Evolutionary conservation across 1,139 yeast genomes (phyloP), one percentile per base, ranked within the genome.

Genomic region (Hansenula lynferdii): DNA sequence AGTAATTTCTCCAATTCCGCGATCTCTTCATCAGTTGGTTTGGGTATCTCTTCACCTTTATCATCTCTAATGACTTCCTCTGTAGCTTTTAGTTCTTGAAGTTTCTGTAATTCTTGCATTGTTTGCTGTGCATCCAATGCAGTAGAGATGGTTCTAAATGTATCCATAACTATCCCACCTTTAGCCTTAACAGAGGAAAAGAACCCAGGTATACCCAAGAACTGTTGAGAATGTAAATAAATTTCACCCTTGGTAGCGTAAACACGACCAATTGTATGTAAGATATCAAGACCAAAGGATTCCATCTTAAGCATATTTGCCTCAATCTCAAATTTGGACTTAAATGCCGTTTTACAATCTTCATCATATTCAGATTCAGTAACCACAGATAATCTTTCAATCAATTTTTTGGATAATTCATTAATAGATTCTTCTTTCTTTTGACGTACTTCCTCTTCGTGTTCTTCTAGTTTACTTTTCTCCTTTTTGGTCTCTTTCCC

Each of bases 91-190:
- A 76, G 55, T 66, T 77, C 84, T 57, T 80, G 85, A 69, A 81
- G 68, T 54, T 75, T 77, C 41, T 86, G 74, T 60, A 83, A 71
- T 50, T 90, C 95, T 58, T 85, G 85, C 80, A 89, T 78, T 6
- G 96, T 85, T 50, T 73, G 72, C 61, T 89, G 96, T 0, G 96
- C 97, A 60, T 92, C 97, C 36, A 86, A 62, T 0, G 97, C 97
- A 16, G 85, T 70, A 2, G 92, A 76, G 9, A 92, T 79, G 17
- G 96, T 85, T 53, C 80, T 80, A 69, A 87, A 80, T 5, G 96
- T 85, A 50, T 89, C 96, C 67, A 85, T 84, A 21, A 86, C 77
- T 22, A 86, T 80, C 3, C 85, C 81, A 31, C 95, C 95, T 56
- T 87, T 86, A 47, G 94, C 97, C 57, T 85, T 86, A 49, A 90